Percentiles rank a stretch among this genome's conserved stretches.
These are phyloP conservation scores for Cladosporium halotolerans DNA, from an alignment of 2,329 filamentous ascomycete genomes.

Conservation along the genomic window DNA sequence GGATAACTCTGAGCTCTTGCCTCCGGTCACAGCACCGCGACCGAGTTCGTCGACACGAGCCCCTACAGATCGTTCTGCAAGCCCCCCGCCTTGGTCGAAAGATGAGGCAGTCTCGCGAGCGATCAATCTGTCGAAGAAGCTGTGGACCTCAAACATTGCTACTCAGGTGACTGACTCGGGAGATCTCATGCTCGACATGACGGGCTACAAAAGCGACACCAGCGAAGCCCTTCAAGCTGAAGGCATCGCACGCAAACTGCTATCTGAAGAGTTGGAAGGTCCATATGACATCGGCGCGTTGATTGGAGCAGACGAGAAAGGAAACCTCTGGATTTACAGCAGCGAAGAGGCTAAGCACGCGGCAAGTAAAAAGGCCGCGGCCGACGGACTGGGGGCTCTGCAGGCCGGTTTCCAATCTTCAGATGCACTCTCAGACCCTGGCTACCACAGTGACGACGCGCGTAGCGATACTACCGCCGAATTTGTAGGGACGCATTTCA, in stretches of 20 bases:
- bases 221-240: slow-evolving; percentile 88
- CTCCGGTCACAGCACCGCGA: slow-evolving; percentile 13
- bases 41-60: slow-evolving; percentile 20
- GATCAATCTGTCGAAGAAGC: slow-evolving; percentile 74
- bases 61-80: slow-evolving; percentile 52
- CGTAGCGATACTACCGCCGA: slow-evolving; percentile 48
- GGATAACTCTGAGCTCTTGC: slow-evolving; percentile 20
- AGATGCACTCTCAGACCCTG: slow-evolving; percentile 87
- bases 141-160: slow-evolving; percentile 86
- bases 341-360: slow-evolving; percentile 93
- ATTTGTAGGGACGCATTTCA: slow-evolving; percentile 45
- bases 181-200: slow-evolving; percentile 97
- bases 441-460: slow-evolving; percentile 84
- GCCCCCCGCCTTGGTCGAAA: slow-evolving; percentile 65
- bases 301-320: slow-evolving; percentile 90
- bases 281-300: slow-evolving; percentile 94
- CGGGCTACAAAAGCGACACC: slow-evolving; percentile 88
- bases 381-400: slow-evolving; percentile 42
- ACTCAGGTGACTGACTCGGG: slow-evolving; percentile 87
- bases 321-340: slow-evolving; percentile 99
- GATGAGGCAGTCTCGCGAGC: slow-evolving; percentile 78
- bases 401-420: slow-evolving; percentile 52
- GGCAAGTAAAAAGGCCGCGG: slow-evolving; percentile 58
- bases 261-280: slow-evolving; percentile 87
- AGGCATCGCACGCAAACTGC: slow-evolving; percentile 83